phyloP scores from a whole-genome alignment of 2,329 filamentous ascomycete genomes.

The Aureobasidium sp. region DNA sequence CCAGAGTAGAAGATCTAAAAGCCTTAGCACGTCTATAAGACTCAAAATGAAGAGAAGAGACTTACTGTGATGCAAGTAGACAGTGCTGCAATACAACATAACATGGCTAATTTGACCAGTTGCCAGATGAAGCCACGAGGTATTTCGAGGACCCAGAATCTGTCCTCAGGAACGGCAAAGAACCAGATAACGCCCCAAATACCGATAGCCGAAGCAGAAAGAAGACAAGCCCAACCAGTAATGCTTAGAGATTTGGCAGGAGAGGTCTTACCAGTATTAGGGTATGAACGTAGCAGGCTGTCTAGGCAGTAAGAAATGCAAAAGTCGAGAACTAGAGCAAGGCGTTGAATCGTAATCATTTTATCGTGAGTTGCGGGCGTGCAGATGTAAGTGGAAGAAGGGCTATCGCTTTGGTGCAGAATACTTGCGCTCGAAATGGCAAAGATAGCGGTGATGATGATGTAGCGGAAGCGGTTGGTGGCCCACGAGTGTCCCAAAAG shows the following conservation, averaged over 20 bases:
- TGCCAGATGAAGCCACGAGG: slow-evolving; percentile 33
- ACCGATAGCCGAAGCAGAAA: slow-evolving; percentile 32
- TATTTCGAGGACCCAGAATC: slow-evolving; percentile 33
- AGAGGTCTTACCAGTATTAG: neutral
- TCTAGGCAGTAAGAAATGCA: slow-evolving; percentile 31
- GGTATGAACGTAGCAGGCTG: slow-evolving; percentile 8
- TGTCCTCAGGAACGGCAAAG: slow-evolving; percentile 31
- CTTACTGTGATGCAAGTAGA: slow-evolving; percentile 26
- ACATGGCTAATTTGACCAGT: slow-evolving; percentile 23
- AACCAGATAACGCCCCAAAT: slow-evolving; percentile 31
- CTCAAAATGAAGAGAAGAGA: neutral
- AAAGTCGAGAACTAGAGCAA: slow-evolving; percentile 36
- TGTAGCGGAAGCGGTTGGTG: slow-evolving; percentile 30
- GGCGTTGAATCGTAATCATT: slow-evolving; percentile 33
- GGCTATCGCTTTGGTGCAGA: slow-evolving; percentile 29
- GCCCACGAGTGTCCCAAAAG: slow-evolving; percentile 27
- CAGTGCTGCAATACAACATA: slow-evolving; percentile 23
- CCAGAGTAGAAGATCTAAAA: slow-evolving; percentile 36
- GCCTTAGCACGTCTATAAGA: slow-evolving; percentile 9
- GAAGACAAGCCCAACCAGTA: slow-evolving; percentile 25
- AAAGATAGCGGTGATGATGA: slow-evolving; percentile 34
- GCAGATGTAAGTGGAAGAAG: slow-evolving; percentile 45
- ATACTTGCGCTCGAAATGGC: slow-evolving; percentile 33
- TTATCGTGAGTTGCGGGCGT: slow-evolving; percentile 31
- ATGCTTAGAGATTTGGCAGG: slow-evolving; percentile 17